These are phyloP conservation scores for Phoenix roebelenii DNA, from an alignment of 176 grass and related monocot genomes.

Conservation along the genomic window DNA sequence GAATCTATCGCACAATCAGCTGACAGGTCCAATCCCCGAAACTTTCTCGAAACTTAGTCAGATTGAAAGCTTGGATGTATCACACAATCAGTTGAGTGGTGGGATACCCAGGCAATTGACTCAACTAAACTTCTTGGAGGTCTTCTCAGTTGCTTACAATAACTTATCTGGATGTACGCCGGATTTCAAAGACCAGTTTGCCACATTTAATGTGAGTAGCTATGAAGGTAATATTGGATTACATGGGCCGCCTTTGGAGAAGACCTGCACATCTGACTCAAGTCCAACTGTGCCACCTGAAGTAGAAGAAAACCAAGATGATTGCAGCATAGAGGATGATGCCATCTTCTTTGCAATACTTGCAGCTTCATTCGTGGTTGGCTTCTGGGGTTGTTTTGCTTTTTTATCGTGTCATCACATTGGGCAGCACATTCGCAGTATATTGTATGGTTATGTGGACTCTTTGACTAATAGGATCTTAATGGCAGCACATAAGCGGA, in stretches of 20 bases:
- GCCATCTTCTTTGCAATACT: neutral
- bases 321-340: neutral
- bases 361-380: neutral
- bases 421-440: too few relatives aligned
- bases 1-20: too few relatives aligned
- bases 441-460: too few relatives aligned
- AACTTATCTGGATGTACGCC: conserved; percentile 30
- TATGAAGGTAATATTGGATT: conserved; percentile 23
- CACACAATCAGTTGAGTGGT: conserved; percentile 16
- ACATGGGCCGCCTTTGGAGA: neutral
- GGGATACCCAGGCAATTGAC: neutral
- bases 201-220: neutral
- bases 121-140: too few relatives aligned
- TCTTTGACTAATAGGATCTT: too few relatives aligned
- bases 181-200: conserved; percentile 6
- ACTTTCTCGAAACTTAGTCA: neutral
- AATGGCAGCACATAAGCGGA: too few relatives aligned
- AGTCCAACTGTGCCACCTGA: neutral
- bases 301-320: neutral
- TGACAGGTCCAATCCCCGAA: conserved; percentile 3
- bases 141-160: conserved; percentile 15
- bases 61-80: conserved; percentile 26
- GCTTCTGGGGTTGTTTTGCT: conserved; percentile 5
- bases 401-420: neutral
- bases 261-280: neutral